Evolutionary conservation across 495 filamentous ascomycete genomes (phyloP).

Genomic region (Penicillium cosmopolitanum): DNA sequence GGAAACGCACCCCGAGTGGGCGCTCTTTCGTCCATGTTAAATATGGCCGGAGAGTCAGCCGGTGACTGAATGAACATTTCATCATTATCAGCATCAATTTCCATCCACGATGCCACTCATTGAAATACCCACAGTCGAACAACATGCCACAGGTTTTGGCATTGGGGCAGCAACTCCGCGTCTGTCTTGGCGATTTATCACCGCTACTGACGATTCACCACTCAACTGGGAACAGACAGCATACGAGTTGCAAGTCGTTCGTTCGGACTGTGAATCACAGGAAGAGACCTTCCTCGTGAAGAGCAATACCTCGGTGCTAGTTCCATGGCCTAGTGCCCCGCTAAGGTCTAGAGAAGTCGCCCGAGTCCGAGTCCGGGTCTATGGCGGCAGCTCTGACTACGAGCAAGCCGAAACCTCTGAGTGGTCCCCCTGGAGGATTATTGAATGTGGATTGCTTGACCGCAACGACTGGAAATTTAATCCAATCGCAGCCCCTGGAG

Average conservation of each 20-base stretch:
- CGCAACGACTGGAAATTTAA: slow-evolving; percentile 13
- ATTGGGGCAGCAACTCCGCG: background rate
- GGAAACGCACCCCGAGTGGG: background rate
- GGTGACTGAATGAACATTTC: background rate
- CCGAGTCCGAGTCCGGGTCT: slow-evolving; percentile 9
- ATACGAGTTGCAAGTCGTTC: slow-evolving; percentile 16
- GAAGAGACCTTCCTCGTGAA: background rate
- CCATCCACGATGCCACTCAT: background rate
- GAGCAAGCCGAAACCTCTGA: slow-evolving; percentile 10
- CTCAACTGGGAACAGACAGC: slow-evolving; percentile 7
- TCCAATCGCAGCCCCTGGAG: slow-evolving; percentile 11
- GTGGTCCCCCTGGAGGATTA: slow-evolving; percentile 11
- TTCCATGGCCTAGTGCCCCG: slow-evolving; percentile 14
- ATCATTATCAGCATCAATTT: background rate
- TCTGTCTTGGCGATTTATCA: background rate
- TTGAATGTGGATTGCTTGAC: slow-evolving; percentile 16
- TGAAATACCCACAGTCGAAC: background rate
- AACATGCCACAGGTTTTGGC: background rate
- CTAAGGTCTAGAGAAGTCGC: slow-evolving; percentile 10
- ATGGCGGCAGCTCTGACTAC: background rate
- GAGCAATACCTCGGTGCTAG: slow-evolving; percentile 9
- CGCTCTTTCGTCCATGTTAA: background rate
- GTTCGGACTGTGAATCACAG: background rate
- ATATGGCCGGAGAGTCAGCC: background rate
- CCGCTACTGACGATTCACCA: background rate